These are phyloP conservation scores for Populus hybrid DNA, from an alignment of 441 rosid genomes.

Conservation along the genomic window DNA sequence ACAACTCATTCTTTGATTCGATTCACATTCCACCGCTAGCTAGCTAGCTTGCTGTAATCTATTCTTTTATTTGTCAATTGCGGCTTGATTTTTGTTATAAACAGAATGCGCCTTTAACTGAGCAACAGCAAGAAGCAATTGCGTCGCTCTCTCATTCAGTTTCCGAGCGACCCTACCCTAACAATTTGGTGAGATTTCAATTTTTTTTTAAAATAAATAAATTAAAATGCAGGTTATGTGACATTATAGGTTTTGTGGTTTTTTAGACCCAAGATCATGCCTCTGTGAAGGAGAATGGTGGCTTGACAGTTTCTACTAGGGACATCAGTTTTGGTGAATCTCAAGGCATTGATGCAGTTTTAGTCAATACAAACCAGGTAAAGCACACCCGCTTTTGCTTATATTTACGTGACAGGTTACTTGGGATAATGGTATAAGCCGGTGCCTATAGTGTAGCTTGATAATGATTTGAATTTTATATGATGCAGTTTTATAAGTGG, in stretches of 20 bases:
- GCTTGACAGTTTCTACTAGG: slow-evolving; percentile 51
- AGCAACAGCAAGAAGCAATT: slow-evolving; percentile 82
- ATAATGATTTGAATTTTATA: slow-evolving; percentile 3
- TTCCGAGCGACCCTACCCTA: slow-evolving; percentile 57
- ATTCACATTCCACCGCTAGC: background rate
- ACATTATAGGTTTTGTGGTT: slow-evolving; percentile 2
- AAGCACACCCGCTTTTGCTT: background rate
- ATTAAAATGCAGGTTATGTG: too few relatives aligned
- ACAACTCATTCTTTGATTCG: background rate
- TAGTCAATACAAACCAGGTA: slow-evolving; percentile 91
- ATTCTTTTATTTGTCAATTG: background rate
- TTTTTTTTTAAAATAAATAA: too few relatives aligned
- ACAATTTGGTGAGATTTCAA: slow-evolving; percentile 51
- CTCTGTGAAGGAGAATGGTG: slow-evolving; percentile 59
- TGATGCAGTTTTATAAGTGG: slow-evolving; percentile 88
- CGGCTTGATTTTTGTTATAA: background rate
- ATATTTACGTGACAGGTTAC: background rate
- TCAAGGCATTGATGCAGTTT: slow-evolving; percentile 71
- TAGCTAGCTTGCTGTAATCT: background rate
- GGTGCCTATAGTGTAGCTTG: background rate
- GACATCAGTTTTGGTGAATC: slow-evolving; percentile 51
- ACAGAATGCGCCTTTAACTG: slow-evolving; percentile 85
- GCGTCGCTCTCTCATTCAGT: slow-evolving; percentile 44
- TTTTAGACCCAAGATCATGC: slow-evolving; percentile 60
- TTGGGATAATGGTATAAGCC: background rate